Base-by-base conservation (phyloP, 1,284 basidiomycete genomes). In the Lentinula novae-zelandiae region DNA sequence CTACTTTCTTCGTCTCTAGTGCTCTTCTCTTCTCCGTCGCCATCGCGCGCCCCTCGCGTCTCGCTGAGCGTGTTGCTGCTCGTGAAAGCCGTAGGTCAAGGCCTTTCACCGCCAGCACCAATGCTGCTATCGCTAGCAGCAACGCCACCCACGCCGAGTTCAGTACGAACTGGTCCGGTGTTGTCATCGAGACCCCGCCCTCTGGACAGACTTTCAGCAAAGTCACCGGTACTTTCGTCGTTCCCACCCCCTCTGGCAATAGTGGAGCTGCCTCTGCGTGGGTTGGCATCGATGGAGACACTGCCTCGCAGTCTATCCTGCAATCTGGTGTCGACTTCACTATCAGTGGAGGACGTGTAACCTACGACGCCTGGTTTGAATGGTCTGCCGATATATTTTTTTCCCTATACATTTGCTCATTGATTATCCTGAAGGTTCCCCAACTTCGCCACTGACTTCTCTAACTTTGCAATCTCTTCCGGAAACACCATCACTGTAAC, bases 381-480 rank as follows among this genome's bases (percentile, higher is more conserved):
- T 50, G 31, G 31, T 34, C 10, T 50, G 49, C 33, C 12, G 20
- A 15, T 12, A 4, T 0, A 50, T 48, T 9, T 3, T 5, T 33
- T 33, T 12, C n/a, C 7, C 49, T 33, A 12, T 13, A 13, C 27
- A 10, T 20, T 22, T 20, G 17, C 15, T 50, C 12, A 50, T 17
- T n/a, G 7, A 5, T 33, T n/a, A 17, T 22, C 38, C 40, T 55
- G 38, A 62, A 69, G 73, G 70, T 74, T 71, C 66, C 71, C 74
- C 42, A 71, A 71, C 65, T 67, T 64, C 65, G 67, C 72, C n/a
- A 63, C 65, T 61, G 71, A 72, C 66, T 71, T 72, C 66, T 59
- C 60, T 38, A 70, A 67, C 58, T 69, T 74, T 65, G 53, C 58
- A 52, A 46, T 73, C 64, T 61, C 60, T 62, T 62, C 73, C 3